Evolutionary conservation across 139 green algal species (phyloP).

Genomic region (Micractinium conductrix): DNA sequence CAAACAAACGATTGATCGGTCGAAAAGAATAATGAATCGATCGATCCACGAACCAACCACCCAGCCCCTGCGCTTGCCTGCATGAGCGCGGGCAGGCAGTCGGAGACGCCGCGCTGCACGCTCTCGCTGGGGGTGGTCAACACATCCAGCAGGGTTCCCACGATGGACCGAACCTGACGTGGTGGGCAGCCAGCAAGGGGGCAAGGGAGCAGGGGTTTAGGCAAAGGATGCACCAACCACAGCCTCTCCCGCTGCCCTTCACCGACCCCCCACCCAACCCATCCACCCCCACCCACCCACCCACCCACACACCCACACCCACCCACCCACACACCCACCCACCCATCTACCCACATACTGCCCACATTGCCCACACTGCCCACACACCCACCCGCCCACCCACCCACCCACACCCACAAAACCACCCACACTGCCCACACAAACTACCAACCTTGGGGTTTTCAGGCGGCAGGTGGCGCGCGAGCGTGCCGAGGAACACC

Average conservation of each 20-base stretch:
- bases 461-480: conserved; percentile 72
- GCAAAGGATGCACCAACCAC: no score
- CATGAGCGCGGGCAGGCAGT: conserved; percentile 92
- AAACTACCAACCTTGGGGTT: conserved; percentile 37
- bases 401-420: background rate
- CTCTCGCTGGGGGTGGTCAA: conserved; percentile 89
- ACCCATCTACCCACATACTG: no score
- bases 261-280: no score
- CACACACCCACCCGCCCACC: background rate
- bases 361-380: no score
- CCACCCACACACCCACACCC: no score
- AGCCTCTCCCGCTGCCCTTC: no score
- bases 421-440: no score
- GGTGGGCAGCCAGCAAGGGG: background rate
- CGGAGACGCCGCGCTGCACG: conserved; percentile 89
- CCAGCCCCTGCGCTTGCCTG: background rate
- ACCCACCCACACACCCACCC: no score
- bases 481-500: conserved; percentile 93
- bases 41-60: no score
- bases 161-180: conserved; percentile 57
- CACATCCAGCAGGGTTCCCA: conserved; percentile 77
- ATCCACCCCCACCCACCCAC: no score
- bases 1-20: background rate
- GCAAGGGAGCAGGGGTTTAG: no score
- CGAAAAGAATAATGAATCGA: background rate